These are phyloP conservation scores for Melampsora larici-populina DNA, from an alignment of 1,284 basidiomycete genomes.

Conservation along the genomic window DNA sequence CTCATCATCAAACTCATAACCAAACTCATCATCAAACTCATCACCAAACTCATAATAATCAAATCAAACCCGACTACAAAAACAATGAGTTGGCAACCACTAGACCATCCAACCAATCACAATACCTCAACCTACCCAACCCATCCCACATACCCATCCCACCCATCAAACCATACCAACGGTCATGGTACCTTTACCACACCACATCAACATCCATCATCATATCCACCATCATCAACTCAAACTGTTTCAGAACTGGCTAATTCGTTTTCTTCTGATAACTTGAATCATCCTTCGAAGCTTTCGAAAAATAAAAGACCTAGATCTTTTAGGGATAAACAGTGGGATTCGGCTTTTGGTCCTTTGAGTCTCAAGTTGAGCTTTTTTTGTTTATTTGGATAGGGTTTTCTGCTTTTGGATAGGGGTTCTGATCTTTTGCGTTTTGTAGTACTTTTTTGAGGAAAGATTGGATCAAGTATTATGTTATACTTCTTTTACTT, in stretches of 20 bases:
- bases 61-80: too few species aligned
- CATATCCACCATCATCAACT: background rate
- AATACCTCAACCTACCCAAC: too few species aligned
- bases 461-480: slow-evolving; percentile 34
- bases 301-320: background rate
- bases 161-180: too few species aligned
- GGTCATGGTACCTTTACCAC: too few species aligned
- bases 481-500: background rate
- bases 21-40: too few species aligned
- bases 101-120: too few species aligned
- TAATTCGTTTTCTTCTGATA: background rate
- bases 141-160: too few species aligned
- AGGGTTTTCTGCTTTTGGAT: too few species aligned
- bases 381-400: too few species aligned
- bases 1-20: too few species aligned
- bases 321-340: background rate
- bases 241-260: background rate
- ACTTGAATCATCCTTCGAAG: background rate
- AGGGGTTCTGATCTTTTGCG: background rate
- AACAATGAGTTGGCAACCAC: too few species aligned
- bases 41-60: too few species aligned
- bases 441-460: slow-evolving; percentile 2
- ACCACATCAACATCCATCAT: background rate
- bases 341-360: background rate
- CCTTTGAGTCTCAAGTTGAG: background rate